These are phyloP conservation scores for Cyberlindnera maclurae DNA, from an alignment of 805 yeast genomes.

Conservation along the genomic window DNA sequence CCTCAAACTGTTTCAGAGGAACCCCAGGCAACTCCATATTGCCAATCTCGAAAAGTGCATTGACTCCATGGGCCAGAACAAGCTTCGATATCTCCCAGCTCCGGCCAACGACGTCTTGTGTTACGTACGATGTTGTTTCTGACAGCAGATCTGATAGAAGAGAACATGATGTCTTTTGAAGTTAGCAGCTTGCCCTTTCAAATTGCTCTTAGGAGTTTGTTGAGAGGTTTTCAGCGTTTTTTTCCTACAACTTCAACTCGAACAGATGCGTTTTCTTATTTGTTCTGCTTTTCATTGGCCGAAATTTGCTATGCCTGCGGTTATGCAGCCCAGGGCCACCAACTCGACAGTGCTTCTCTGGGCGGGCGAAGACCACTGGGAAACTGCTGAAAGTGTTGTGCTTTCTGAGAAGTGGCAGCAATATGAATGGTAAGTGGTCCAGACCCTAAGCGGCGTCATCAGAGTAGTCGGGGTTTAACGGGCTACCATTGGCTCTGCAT, in stretches of 20 bases:
- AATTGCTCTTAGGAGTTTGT: neutral
- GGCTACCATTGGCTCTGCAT: constrained; percentile 16
- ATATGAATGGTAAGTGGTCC: too few species aligned
- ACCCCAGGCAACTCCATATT: too few species aligned
- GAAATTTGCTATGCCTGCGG: constrained; percentile 6
- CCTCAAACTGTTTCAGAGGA: too few species aligned
- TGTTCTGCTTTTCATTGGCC: constrained; percentile 22
- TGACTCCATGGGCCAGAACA: too few species aligned
- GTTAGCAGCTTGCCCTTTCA: neutral
- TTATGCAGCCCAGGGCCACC: constrained; percentile 11
- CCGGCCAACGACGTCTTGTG: too few species aligned
- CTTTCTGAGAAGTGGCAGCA: too few species aligned
- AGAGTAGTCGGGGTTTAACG: neutral
- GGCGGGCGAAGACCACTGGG: too few species aligned
- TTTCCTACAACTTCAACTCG: neutral
- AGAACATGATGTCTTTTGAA: constrained; percentile 18
- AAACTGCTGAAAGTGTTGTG: too few species aligned
- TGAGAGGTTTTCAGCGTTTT: neutral
- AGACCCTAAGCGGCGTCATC: neutral
- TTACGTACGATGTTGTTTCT: constrained; percentile 25
- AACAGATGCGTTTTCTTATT: constrained; percentile 5
- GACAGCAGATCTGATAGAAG: constrained; percentile 27
- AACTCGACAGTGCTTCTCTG: too few species aligned
- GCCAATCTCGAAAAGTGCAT: too few species aligned
- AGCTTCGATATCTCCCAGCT: too few species aligned